Conservation (phyloP, 306 rosid species). For the Erythrophleum fordii region DNA sequence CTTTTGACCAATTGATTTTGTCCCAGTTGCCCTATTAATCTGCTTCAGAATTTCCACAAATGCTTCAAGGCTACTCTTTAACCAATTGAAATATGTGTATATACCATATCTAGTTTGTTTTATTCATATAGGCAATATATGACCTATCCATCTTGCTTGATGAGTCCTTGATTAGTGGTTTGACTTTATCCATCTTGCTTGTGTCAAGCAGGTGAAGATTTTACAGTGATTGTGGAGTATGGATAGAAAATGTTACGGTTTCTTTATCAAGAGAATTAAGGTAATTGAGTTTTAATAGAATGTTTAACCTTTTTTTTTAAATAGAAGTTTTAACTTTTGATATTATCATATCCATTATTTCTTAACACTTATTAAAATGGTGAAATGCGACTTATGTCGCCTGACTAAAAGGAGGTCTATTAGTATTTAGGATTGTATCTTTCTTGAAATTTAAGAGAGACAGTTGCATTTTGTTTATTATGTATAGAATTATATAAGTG, state of each 20-base stretch:
- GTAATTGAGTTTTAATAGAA: slow-evolving; percentile 33
- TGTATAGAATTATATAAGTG: too few species aligned
- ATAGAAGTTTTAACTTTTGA: too few species aligned
- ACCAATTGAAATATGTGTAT: too few species aligned
- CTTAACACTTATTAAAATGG: too few species aligned
- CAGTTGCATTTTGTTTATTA: too few species aligned
- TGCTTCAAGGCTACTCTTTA: not conserved
- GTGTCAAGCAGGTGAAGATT: slow-evolving; percentile 43
- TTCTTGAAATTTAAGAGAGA: too few species aligned
- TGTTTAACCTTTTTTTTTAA: too few species aligned
- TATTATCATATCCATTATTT: too few species aligned
- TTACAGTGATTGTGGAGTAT: too few species aligned
- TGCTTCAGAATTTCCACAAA: not conserved
- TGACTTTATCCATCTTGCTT: slow-evolving; percentile 25
- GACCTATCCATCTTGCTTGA: not conserved
- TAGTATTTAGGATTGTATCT: too few species aligned
- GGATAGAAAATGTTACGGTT: not conserved
- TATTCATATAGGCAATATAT: slow-evolving; percentile 9
- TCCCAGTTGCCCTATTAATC: not conserved
- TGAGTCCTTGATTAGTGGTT: slow-evolving; percentile 24
- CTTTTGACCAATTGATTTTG: not conserved
- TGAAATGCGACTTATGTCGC: too few species aligned
- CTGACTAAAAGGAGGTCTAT: too few species aligned
- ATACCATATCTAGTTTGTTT: not conserved
- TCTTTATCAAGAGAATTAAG: slow-evolving; percentile 6